Evolutionary conservation across 1,284 basidiomycete genomes (phyloP).

Genomic region (Cryptococcus hybrid): DNA sequence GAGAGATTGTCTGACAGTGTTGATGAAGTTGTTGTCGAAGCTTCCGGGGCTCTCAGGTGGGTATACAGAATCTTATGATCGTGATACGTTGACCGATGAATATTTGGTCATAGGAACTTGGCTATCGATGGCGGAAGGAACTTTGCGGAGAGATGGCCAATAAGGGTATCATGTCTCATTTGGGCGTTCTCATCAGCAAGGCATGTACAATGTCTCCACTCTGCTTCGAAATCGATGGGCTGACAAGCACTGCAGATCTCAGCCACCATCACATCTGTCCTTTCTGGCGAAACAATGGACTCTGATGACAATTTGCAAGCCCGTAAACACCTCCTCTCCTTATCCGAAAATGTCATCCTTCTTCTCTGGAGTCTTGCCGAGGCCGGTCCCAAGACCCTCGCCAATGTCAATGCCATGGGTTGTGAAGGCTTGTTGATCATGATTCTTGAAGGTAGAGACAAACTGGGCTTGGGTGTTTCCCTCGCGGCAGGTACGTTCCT

Average conservation of each 20-base stretch:
- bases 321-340: slow-evolving; percentile 74
- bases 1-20: slow-evolving; percentile 76
- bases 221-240: not conserved
- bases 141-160: slow-evolving; percentile 96
- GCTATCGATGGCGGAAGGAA: slow-evolving; percentile 92
- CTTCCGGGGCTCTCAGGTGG: slow-evolving; percentile 76
- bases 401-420: slow-evolving; percentile 74
- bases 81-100: not conserved
- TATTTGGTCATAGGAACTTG: slow-evolving; percentile 65
- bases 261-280: too few species aligned
- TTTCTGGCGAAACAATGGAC: slow-evolving; percentile 12
- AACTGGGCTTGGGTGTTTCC: slow-evolving; percentile 66
- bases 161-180: slow-evolving; percentile 75
- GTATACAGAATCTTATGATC: not conserved
- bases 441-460: slow-evolving; percentile 67
- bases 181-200: slow-evolving; percentile 42
- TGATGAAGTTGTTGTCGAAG: slow-evolving; percentile 82
- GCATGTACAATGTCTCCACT: slow-evolving; percentile 10
- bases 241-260: slow-evolving; percentile 62
- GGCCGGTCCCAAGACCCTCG: slow-evolving; percentile 88
- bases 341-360: slow-evolving; percentile 86
- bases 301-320: slow-evolving; percentile 58
- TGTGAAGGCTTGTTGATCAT: slow-evolving; percentile 78
- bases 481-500: slow-evolving; percentile 66
- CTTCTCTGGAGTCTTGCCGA: slow-evolving; percentile 79